Base-by-base conservation (phyloP, 495 filamentous ascomycete genomes). In the Penicillium turbatum region DNA sequence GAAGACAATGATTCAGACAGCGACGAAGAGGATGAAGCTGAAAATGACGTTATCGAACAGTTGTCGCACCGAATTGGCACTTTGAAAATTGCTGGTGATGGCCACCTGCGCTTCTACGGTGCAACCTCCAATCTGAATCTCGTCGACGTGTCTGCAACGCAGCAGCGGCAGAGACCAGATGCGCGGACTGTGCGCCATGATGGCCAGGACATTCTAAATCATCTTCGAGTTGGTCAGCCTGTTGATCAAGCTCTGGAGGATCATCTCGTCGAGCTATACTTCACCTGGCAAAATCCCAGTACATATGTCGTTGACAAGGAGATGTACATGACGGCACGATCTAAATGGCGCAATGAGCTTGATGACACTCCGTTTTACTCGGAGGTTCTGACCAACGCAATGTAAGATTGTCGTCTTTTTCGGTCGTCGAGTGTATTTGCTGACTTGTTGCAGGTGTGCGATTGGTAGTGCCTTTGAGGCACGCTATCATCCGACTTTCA, bases 81-180 rank as follows among this genome's bases (percentile, higher is more conserved):
- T 6, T 44, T 79, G 30, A 75, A 78, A 50, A 69, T 79, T 30
- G 73, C 76, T 0, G 71, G 74, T 12, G 76, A 79, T 51, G 76
- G 76, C 1, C 75, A 79, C 59, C 62, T 75, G 24, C 69, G 74
- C 6, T 79, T 74, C 54, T 79, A 72, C 48, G 76, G 76, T 9
- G 70, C 76, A 0, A 79, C 76, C 0, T 76, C 72, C 11, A 79
- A 79, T 27, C 67, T 79, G 6, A 77, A 75, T 39, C 50, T 79
- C 21, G 69, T 78, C 8, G 73, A 77, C 54, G 73, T 75, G 1
- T 72, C 68, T 19, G 68, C 70, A 8, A 74, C 71, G 8, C 72
- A 77, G 41, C 70, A 75, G 69, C 60, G 74, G 42, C 67, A 81
- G 62, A 55, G 79, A 73, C 64, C 79, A 62, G 60, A 86, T 74